These are phyloP conservation scores for Cicer arietinum DNA, from an alignment of 306 rosid species.

Conservation along the genomic window DNA sequence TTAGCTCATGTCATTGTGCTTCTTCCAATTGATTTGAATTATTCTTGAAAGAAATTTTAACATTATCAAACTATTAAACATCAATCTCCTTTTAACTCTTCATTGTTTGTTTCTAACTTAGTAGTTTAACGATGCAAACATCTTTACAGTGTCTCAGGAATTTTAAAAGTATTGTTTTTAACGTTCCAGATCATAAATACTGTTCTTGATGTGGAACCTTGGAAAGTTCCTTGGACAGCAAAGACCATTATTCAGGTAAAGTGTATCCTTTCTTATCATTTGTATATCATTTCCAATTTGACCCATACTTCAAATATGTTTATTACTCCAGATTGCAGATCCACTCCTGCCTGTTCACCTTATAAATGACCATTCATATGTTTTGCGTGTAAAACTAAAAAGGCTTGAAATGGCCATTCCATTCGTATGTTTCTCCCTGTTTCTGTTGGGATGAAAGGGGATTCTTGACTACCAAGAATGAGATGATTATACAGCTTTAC, in stretches of 20 bases:
- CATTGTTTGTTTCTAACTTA: neutral
- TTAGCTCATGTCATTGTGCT: slow-evolving; percentile 19
- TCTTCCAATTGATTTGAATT: slow-evolving; percentile 31
- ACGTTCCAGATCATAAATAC: slow-evolving; percentile 48
- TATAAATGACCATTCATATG: neutral
- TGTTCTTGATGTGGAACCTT: slow-evolving; percentile 50
- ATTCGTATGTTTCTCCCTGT: neutral
- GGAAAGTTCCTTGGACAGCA: slow-evolving; percentile 69
- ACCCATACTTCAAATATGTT: slow-evolving; percentile 31
- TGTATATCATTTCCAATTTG: slow-evolving; percentile 17
- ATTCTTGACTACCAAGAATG: slow-evolving; percentile 8
- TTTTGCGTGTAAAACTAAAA: slow-evolving; percentile 34
- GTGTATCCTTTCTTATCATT: slow-evolving; percentile 35
- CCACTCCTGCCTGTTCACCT: neutral
- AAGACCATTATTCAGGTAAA: slow-evolving; percentile 65
- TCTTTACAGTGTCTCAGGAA: slow-evolving; percentile 15
- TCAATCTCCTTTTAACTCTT: slow-evolving; percentile 14
- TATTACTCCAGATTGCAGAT: slow-evolving; percentile 23
- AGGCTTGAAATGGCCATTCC: slow-evolving; percentile 25
- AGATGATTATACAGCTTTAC: neutral
- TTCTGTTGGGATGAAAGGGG: slow-evolving; percentile 4
- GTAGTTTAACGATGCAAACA: slow-evolving; percentile 14
- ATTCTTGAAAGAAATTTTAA: slow-evolving; percentile 18
- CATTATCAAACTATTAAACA: neutral
- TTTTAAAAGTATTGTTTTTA: slow-evolving; percentile 30